phyloP scores from a whole-genome alignment of 129 eudicot genomes.

The Arctium lappa region DNA sequence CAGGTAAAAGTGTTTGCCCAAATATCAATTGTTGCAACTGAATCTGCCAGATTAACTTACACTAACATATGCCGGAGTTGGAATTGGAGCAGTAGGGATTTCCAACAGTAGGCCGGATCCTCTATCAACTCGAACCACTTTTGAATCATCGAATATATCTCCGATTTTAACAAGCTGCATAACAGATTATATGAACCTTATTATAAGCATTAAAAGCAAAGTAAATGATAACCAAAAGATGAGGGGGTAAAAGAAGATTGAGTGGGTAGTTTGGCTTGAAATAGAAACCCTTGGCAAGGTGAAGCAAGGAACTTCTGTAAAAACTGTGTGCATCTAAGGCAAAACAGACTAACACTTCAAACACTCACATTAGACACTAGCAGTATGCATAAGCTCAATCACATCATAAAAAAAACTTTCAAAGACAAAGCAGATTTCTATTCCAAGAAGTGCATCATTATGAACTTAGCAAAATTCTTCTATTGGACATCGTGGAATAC shows the following conservation, averaged over 20 bases:
- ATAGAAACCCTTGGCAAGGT: background rate
- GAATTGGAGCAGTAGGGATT: conserved; percentile 67
- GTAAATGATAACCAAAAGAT: background rate
- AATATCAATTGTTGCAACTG: background rate
- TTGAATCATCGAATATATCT: conserved; percentile 72
- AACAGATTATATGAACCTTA: conserved; percentile 14
- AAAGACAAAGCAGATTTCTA: background rate
- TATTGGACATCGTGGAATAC: background rate
- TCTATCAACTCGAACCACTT: conserved; percentile 81
- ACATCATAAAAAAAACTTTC: background rate
- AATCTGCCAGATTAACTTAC: conserved; percentile 42
- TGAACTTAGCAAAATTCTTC: background rate
- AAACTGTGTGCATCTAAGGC: background rate
- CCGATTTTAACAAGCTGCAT: conserved; percentile 79
- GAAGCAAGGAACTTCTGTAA: background rate
- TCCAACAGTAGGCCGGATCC: conserved; percentile 76
- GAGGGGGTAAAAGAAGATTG: background rate
- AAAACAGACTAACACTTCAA: conserved; percentile 2
- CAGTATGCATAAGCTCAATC: background rate
- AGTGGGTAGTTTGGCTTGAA: background rate
- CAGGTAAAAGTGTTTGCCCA: background rate
- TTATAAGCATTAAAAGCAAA: background rate
- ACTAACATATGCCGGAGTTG: conserved; percentile 86
- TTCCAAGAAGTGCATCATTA: background rate
- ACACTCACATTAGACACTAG: conserved; percentile 4